Evolutionary conservation across 805 yeast species (phyloP), one percentile per base, ranked within the genome.

Genomic region (Clavispora asparagi): DNA sequence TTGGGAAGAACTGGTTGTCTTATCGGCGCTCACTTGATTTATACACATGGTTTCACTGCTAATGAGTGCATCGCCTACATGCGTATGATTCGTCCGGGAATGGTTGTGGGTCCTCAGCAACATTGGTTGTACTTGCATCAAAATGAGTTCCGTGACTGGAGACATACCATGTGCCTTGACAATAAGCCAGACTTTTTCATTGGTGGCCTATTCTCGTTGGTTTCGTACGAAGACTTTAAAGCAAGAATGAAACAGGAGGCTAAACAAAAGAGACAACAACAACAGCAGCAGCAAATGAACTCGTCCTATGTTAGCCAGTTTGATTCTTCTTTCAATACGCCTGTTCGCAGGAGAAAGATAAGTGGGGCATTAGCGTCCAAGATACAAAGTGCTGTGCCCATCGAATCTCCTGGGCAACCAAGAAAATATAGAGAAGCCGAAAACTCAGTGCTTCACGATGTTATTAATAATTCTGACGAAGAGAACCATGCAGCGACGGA

Each of bases 51-150:
- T 0, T 94, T 94, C 62, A 94, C 98, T 5, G 99, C 99, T 3
- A 86, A 80, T 62, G 99, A 94, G 66, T 94, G 96, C 65, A 94
- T 94, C 57, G 96, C 92, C 1, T 94, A 90, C 62, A 87, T 94
- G 92, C 78, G 99, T 64, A 87, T 94, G 79, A 77, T 94, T 52
- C 80, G 99, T 55, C 99, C 99, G 0, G 99, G 99, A 37, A 94
- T 94, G 99, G 97, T 94, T n/a, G 99, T 94, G 28, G 99, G 99
- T 0, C 99, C 99, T 2, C 99, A 94, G 66, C 99, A 94, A 64
- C 99, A 94, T 70, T 94, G 99, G 99, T 75, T 94, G 48, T 94
- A 94, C 61, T 76, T 94, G 52, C 97, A 94, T 63, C 99, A 94
- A 66, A 84, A 89, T 64, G 97, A 91, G 56, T 94, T 94, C 65